These are phyloP conservation scores for Gracilaria domingensis DNA, from an alignment of 23 red algal species.

Conservation along the genomic window DNA sequence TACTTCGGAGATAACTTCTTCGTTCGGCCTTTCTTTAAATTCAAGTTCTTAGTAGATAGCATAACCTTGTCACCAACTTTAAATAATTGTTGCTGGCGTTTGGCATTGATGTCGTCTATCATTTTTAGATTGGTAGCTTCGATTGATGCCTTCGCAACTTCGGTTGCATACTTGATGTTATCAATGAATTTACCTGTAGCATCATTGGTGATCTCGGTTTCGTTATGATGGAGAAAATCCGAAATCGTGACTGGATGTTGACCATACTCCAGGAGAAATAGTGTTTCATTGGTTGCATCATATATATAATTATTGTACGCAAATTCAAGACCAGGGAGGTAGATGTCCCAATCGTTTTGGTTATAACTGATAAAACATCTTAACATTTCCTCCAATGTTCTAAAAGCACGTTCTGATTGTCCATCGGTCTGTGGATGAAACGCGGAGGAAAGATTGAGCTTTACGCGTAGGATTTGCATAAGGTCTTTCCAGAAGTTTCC, in stretches of 20 bases:
- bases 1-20: slow-evolving; percentile 11
- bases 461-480: slow-evolving; percentile 12
- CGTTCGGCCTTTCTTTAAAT: not conserved
- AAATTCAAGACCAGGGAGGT: slow-evolving; percentile 41
- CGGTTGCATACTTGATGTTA: too few relatives aligned
- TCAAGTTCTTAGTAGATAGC: not conserved
- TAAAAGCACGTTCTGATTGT: slow-evolving; percentile 35
- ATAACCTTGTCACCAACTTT: slow-evolving; percentile 9
- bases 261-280: slow-evolving; percentile 44
- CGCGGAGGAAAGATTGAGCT: slow-evolving; percentile 34
- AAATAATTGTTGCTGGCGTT: too few relatives aligned
- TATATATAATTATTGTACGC: slow-evolving; percentile 30
- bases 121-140: too few relatives aligned
- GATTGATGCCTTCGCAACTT: too few relatives aligned
- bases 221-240: too few relatives aligned
- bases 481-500: slow-evolving; percentile 18
- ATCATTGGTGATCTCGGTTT: too few relatives aligned
- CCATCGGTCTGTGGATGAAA: too few relatives aligned
- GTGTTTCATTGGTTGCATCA: slow-evolving; percentile 38
- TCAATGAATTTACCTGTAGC: too few relatives aligned
- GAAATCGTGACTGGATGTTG: too few relatives aligned
- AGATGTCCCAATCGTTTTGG: slow-evolving; percentile 35
- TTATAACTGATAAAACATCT: slow-evolving; percentile 28
- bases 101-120: too few relatives aligned
- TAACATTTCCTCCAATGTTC: slow-evolving; percentile 33